Evolutionary conservation across 495 filamentous ascomycete genomes (phyloP).

Genomic region (Aspergillus sclerotioniger): DNA sequence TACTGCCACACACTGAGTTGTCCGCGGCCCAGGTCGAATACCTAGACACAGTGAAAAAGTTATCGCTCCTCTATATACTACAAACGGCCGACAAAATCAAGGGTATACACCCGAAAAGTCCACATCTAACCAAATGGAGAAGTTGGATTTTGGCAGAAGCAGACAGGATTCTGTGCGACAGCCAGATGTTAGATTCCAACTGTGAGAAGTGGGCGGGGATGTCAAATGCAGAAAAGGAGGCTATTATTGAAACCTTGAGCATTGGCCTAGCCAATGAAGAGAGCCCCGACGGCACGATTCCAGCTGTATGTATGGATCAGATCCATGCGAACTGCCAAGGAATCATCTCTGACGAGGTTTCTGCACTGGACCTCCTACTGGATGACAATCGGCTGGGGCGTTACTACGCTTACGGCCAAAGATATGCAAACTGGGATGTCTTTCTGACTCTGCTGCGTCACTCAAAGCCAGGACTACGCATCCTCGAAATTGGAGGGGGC

Average conservation of each 20-base stretch:
- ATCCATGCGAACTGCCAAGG: conserved; percentile 17
- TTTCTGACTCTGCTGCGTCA: conserved; percentile 29
- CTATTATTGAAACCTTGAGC: not conserved
- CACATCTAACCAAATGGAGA: not conserved
- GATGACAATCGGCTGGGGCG: not conserved
- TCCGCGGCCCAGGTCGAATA: not conserved
- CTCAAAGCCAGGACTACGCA: conserved; percentile 36
- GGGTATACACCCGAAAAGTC: not conserved
- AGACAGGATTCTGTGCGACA: not conserved
- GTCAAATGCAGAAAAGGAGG: not conserved
- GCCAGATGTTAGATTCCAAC: not conserved
- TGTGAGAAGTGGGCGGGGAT: not conserved
- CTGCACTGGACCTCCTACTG: not conserved
- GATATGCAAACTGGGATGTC: conserved; percentile 1
- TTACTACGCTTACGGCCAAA: not conserved
- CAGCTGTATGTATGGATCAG: not conserved
- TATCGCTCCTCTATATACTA: conserved; percentile 1
- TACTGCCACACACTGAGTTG: not conserved
- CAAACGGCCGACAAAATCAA: not conserved
- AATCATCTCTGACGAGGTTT: conserved; percentile 17
- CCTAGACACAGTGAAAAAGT: not conserved
- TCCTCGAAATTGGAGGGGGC: conserved; percentile 48
- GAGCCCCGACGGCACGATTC: not conserved
- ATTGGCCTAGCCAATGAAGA: not conserved
- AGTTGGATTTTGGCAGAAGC: not conserved